Conservation (phyloP, 169 alveolate genomes). For the Cryptosporidium muris region DNA sequence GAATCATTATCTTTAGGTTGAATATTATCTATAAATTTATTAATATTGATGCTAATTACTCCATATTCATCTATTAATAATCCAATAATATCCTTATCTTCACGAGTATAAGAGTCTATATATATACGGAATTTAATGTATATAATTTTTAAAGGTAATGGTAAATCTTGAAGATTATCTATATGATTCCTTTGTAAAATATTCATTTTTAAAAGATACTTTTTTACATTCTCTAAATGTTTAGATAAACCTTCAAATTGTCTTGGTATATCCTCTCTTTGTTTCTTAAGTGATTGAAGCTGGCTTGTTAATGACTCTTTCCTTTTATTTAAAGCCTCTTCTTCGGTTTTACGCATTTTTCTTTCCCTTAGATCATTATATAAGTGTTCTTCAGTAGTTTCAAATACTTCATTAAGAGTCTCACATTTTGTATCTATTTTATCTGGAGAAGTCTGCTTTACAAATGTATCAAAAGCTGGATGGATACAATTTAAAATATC, state of each 20-base stretch:
- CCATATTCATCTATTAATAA: conserved; percentile 17
- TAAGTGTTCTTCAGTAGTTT: not conserved
- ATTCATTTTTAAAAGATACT: not conserved
- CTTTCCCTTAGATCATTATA: conserved; percentile 15
- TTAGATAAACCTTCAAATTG: not conserved
- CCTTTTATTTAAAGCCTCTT: not conserved
- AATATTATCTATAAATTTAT: conserved; percentile 9
- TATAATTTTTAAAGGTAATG: conserved; percentile 14
- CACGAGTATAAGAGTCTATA: not conserved
- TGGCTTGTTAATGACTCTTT: conserved; percentile 2
- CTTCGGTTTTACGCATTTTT: conserved; percentile 2
- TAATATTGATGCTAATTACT: conserved; percentile 2
- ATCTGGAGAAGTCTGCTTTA: conserved; percentile 6
- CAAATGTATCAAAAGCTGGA: conserved; percentile 41
- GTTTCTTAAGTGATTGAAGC: not conserved
- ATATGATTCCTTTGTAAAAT: not conserved
- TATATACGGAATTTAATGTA: conserved; percentile 4
- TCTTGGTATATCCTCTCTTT: conserved; percentile 17
- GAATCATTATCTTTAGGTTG: not conserved
- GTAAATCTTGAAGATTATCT: not conserved
- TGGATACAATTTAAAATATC: conserved; percentile 1
- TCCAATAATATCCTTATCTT: not conserved
- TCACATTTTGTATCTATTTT: not conserved
- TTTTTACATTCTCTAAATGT: conserved; percentile 8
- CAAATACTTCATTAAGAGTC: conserved; percentile 3